Evolutionary conservation across 768 basidiomycete genomes (phyloP).

Genomic region (Boletus vinaceobasis): DNA sequence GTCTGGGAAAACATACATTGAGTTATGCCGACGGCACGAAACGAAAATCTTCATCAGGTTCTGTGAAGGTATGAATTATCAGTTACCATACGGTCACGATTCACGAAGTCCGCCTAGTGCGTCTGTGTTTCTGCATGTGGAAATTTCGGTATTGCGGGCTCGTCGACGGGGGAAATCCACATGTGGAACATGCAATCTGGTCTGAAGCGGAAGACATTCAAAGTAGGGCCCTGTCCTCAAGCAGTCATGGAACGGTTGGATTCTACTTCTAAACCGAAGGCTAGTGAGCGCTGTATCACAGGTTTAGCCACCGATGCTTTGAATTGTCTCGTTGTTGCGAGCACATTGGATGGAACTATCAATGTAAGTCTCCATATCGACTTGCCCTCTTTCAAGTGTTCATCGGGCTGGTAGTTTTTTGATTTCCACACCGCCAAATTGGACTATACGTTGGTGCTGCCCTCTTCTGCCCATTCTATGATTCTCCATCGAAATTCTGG

Average conservation of each 20-base stretch:
- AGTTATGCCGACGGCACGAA: slow-evolving; percentile 49
- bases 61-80: slow-evolving; percentile 58
- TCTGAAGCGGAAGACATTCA: slow-evolving; percentile 73
- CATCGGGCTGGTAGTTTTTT: slow-evolving; percentile 67
- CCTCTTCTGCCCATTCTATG: slow-evolving; percentile 68
- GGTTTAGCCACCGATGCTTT: slow-evolving; percentile 85
- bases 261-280: slow-evolving; percentile 37
- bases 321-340: slow-evolving; percentile 76
- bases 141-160: slow-evolving; percentile 87
- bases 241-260: slow-evolving; percentile 47
- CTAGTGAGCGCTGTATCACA: slow-evolving; percentile 59
- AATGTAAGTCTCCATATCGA: slow-evolving; percentile 54
- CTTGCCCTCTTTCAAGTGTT: neutral
- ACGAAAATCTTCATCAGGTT: slow-evolving; percentile 51
- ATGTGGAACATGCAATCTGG: slow-evolving; percentile 99
- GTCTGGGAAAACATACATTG: slow-evolving; percentile 72
- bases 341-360: slow-evolving; percentile 84
- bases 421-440: slow-evolving; percentile 87
- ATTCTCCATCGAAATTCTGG: slow-evolving; percentile 81
- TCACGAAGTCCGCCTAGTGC: slow-evolving; percentile 41
- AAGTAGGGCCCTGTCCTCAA: slow-evolving; percentile 59
- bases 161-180: slow-evolving; percentile 72
- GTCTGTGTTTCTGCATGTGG: slow-evolving; percentile 93
- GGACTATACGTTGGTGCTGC: slow-evolving; percentile 60
- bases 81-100: no score